A percentile compares a stretch with the other conserved stretches of the same genome.
Evolutionary conservation across 352 stramenopile species (phyloP).

Genomic region (Phytopythium sindhum): DNA sequence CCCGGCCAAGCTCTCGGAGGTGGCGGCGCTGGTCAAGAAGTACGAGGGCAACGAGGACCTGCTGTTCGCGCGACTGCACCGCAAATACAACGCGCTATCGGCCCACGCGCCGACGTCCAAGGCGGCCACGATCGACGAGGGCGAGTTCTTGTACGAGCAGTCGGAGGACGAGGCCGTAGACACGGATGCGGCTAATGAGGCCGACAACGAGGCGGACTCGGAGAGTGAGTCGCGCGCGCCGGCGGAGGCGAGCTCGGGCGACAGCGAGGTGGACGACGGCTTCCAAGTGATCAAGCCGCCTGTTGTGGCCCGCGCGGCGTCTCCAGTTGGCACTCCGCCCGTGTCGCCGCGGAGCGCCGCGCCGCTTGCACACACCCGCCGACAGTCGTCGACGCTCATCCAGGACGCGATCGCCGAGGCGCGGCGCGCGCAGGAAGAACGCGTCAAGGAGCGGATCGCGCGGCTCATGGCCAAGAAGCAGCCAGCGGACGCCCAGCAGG

Average conservation of each 20-base stretch:
- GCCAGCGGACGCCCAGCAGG: neutral
- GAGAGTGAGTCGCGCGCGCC: slow-evolving; percentile 5
- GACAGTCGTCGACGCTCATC: slow-evolving; percentile 41
- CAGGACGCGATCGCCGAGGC: slow-evolving; percentile 50
- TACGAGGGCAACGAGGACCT: slow-evolving; percentile 80
- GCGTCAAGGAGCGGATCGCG: slow-evolving; percentile 58
- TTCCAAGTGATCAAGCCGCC: slow-evolving; percentile 37
- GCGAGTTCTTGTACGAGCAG: slow-evolving; percentile 46
- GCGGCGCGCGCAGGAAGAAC: slow-evolving; percentile 44
- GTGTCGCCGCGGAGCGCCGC: slow-evolving; percentile 25
- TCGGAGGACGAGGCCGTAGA: slow-evolving; percentile 32
- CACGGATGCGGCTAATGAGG: slow-evolving; percentile 26
- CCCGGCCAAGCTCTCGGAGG: slow-evolving; percentile 51
- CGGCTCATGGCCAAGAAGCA: slow-evolving; percentile 37
- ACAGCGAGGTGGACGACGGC: slow-evolving; percentile 34
- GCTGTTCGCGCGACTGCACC: slow-evolving; percentile 67
- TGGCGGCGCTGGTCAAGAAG: slow-evolving; percentile 66
- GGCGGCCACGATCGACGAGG: slow-evolving; percentile 48
- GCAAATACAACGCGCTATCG: slow-evolving; percentile 76
- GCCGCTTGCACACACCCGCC: slow-evolving; percentile 24
- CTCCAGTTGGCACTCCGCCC: slow-evolving; percentile 27
- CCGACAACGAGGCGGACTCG: slow-evolving; percentile 14
- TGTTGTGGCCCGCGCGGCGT: slow-evolving; percentile 14
- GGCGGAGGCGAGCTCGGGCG: slow-evolving; percentile 13
- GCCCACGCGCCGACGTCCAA: slow-evolving; percentile 23